Conservation (phyloP, 192 early-diverging fungal species). For the Funneliformis geosporum region DNA sequence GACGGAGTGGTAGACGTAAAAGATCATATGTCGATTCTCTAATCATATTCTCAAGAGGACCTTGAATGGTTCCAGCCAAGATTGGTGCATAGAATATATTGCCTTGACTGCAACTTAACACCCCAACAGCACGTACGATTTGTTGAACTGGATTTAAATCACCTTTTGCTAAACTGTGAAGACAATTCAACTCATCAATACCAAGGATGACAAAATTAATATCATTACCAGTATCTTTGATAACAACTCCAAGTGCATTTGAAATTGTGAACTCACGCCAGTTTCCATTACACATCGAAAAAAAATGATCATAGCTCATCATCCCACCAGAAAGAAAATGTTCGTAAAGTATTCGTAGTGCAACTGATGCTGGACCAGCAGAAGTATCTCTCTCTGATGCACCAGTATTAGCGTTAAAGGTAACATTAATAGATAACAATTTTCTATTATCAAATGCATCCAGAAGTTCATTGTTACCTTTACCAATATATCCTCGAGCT, state of each 20-base stretch:
- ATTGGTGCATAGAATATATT: background rate
- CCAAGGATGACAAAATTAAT: background rate
- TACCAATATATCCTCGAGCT: background rate
- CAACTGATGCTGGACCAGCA: background rate
- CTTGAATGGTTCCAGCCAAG: conserved; percentile 18
- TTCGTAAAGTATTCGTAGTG: background rate
- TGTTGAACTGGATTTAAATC: background rate
- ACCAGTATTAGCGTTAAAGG: background rate
- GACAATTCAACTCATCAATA: conserved; percentile 1
- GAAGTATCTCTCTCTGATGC: background rate
- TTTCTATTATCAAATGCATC: background rate
- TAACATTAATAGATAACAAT: background rate
- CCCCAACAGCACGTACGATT: background rate
- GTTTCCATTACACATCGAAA: no score
- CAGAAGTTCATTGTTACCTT: no score
- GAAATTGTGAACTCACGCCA: no score
- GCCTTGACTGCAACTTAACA: background rate
- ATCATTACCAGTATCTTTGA: background rate
- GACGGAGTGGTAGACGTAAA: background rate
- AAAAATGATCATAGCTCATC: no score
- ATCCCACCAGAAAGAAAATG: background rate
- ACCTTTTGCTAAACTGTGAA: background rate
- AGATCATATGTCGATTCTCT: background rate
- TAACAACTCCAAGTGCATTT: background rate
- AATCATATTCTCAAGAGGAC: conserved; percentile 7